Conservation (phyloP, 805 yeast genomes). For the Candida sithepensis region DNA sequence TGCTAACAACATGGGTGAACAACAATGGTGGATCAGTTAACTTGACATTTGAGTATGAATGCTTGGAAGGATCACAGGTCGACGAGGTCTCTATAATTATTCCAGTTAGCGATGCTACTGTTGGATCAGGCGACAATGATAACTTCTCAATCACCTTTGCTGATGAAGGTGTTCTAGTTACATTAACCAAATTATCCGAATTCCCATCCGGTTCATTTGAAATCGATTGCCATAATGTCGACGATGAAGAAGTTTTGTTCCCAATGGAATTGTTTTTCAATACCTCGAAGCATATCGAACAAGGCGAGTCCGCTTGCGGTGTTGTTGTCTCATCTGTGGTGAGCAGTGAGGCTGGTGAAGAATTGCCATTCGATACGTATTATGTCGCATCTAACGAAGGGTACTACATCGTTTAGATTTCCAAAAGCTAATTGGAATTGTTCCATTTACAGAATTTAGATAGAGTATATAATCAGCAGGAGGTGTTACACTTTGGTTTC, state of each 20-base stretch:
- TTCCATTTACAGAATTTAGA: neutral
- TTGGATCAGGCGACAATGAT: slow-evolving; percentile 50
- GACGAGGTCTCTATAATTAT: slow-evolving; percentile 55
- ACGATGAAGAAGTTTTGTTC: slow-evolving; percentile 79
- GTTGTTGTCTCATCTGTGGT: slow-evolving; percentile 65
- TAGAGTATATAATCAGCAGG: too few relatives aligned
- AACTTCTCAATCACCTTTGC: slow-evolving; percentile 54
- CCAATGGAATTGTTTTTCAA: slow-evolving; percentile 76
- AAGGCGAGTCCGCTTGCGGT: slow-evolving; percentile 42
- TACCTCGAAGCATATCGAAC: slow-evolving; percentile 28
- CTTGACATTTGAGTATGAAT: slow-evolving; percentile 87
- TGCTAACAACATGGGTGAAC: slow-evolving; percentile 81
- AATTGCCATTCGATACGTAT: slow-evolving; percentile 68
- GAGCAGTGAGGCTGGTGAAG: slow-evolving; percentile 41
- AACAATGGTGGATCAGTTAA: slow-evolving; percentile 57
- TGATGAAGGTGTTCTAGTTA: slow-evolving; percentile 71
- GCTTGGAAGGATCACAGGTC: slow-evolving; percentile 47
- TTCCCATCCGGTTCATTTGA: slow-evolving; percentile 72
- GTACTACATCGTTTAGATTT: slow-evolving; percentile 43
- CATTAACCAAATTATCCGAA: slow-evolving; percentile 47
- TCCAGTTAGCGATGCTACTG: slow-evolving; percentile 58
- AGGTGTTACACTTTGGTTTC: neutral
- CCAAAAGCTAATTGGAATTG: neutral
- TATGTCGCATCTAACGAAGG: slow-evolving; percentile 56
- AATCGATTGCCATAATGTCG: slow-evolving; percentile 62